Evolutionary conservation across 176 grass and related monocot genomes (phyloP), one percentile per base, ranked within the genome.

Genomic region (Thalia dealbata): DNA sequence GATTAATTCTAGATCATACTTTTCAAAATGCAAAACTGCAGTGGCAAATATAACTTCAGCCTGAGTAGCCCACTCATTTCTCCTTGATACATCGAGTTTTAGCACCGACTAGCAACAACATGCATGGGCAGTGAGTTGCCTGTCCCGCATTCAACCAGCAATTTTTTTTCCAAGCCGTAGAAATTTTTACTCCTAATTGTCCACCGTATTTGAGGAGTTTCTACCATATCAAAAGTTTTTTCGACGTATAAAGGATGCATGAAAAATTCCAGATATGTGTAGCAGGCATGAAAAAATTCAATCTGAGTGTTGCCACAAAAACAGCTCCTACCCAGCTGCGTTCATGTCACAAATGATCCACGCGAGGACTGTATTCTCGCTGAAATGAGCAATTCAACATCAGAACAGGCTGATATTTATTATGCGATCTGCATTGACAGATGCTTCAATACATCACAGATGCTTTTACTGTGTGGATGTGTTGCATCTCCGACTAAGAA

Each of bases 381-480:
- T 14, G 25, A 63, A 63, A 63, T 63, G 11, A 28, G 25, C 27
- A 28, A 13, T 11, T 6, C 2, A 67, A 41, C 32, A 67, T 41
- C 11, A 27, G 70, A 19, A 28, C 52, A 30, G 14, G 15, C 69
- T 18, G 28, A 24, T 29, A 29, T 52, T 2, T 35, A 10, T 12
- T 88, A 80, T 21, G 15, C 35, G 18, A 70, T 18, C 23, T 87
- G 76, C 23, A 86, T 44, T 73, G 83, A 84, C 11, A 91, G 43
- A 74, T 87, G 79, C 28, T 74, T 78, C 29, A 87, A 71, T 52
- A 66, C 60, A 32, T 35, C 54, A 59, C 59, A 82, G 61, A 91
- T 87, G 73, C 64, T 79, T 62, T 80, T 58, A 6, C 54, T 70
- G 59, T 64, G 72, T 10, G 81, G 76, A 66, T 91, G 81, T 51